Conservation (phyloP, 2,329 filamentous ascomycete genomes). For the Hirsutella minnesotensis region DNA sequence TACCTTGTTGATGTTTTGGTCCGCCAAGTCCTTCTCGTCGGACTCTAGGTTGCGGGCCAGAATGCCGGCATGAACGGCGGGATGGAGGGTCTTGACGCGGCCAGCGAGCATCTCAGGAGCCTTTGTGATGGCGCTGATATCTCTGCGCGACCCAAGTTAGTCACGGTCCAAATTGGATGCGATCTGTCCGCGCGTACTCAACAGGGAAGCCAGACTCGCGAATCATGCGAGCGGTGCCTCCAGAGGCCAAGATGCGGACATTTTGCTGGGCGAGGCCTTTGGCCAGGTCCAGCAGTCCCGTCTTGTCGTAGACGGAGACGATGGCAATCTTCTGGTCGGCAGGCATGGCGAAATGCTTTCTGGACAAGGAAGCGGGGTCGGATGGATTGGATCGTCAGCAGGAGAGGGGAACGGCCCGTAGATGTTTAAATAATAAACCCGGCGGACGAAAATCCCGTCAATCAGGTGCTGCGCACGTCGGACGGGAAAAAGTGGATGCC, state of each 20-base stretch:
- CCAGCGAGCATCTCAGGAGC: conserved; percentile 95
- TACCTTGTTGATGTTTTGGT: conserved; percentile 90
- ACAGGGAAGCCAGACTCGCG: conserved; percentile 91
- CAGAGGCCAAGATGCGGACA: conserved; percentile 87
- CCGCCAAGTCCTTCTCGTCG: conserved; percentile 91
- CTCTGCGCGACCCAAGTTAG: conserved; percentile 39
- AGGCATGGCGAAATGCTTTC: conserved; percentile 18
- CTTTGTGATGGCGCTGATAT: conserved; percentile 93
- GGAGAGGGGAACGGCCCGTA: too few relatives aligned
- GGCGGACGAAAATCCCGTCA: too few relatives aligned
- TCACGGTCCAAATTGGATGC: not conserved
- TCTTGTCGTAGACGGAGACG: conserved; percentile 98
- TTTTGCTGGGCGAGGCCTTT: conserved; percentile 82
- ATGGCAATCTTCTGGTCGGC: conserved; percentile 60
- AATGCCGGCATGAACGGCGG: conserved; percentile 82
- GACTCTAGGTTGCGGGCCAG: conserved; percentile 88
- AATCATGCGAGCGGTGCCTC: conserved; percentile 92
- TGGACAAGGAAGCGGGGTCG: too few relatives aligned
- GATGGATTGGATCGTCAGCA: too few relatives aligned
- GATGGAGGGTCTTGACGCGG: conserved; percentile 81
- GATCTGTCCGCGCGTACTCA: conserved; percentile 48
- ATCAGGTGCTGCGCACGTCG: too few relatives aligned
- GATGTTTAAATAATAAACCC: too few relatives aligned
- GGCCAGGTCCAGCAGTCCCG: conserved; percentile 80
- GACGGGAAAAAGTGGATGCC: too few relatives aligned